Evolutionary conservation across 1,284 basidiomycete species (phyloP).

Genomic region (Amylostereum areolatum): DNA sequence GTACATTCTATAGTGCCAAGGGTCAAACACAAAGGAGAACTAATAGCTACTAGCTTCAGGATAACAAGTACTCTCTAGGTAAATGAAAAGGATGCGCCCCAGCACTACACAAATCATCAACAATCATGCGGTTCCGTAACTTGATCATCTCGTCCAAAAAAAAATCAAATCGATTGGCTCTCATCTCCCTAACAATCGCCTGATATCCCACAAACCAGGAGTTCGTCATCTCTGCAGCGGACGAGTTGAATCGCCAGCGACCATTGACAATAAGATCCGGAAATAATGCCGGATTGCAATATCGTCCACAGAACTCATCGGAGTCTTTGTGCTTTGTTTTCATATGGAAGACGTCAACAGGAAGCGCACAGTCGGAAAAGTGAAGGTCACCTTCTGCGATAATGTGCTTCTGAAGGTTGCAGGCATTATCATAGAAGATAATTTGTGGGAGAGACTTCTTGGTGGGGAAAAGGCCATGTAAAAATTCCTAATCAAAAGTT

Average conservation of each 20-base stretch:
- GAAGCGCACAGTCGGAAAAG: conserved; percentile 21
- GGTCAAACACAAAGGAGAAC: no score
- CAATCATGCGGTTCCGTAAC: conserved; percentile 14
- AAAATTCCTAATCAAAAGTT: conserved; percentile 1
- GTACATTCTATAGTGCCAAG: no score
- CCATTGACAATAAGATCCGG: conserved; percentile 22
- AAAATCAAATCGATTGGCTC: conserved; percentile 9
- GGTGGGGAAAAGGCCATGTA: conserved; percentile 9
- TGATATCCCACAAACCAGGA: conserved; percentile 19
- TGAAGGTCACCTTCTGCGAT: conserved; percentile 14
- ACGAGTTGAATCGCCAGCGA: conserved; percentile 25
- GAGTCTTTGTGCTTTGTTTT: conserved; percentile 29
- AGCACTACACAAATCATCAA: no score
- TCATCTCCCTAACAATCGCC: conserved; percentile 22
- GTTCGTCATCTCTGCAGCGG: conserved; percentile 17
- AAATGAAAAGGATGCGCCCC: no score
- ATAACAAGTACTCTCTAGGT: no score
- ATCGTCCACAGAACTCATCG: conserved; percentile 25
- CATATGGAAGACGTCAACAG: conserved; percentile 38
- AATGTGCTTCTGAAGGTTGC: conserved; percentile 20
- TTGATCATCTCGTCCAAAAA: conserved; percentile 34
- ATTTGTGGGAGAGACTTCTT: conserved; percentile 14
- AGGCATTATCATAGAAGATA: conserved; percentile 32
- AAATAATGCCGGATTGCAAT: conserved; percentile 30
- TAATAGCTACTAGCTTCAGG: no score